Conservation (phyloP, 306 rosid genomes). For the Pterocarpus santalinus region DNA sequence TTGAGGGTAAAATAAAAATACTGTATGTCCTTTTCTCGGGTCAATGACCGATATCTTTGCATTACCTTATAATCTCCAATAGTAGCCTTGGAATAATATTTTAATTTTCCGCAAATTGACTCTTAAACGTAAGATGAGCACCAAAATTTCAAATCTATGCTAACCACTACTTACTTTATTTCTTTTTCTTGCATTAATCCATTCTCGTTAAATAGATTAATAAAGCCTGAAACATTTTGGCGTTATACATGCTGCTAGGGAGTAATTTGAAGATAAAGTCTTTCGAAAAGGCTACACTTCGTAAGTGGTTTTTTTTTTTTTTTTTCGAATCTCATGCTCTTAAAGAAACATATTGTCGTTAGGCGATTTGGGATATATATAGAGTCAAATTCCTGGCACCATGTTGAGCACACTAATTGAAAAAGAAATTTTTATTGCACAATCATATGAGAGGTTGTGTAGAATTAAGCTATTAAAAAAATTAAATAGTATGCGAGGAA, state of each 20-base stretch:
- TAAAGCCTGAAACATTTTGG: neutral
- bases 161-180: slow-evolving; percentile 28
- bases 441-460: too few species aligned
- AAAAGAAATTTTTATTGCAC: too few species aligned
- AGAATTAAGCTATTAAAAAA: too few species aligned
- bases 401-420: too few species aligned
- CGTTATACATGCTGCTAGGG: neutral
- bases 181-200: neutral
- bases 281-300: slow-evolving; percentile 17
- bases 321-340: too few species aligned
- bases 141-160: neutral
- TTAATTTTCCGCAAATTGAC: slow-evolving; percentile 25
- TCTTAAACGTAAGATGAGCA: neutral
- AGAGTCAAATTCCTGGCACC: too few species aligned
- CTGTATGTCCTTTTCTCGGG: too few species aligned
- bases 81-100: neutral
- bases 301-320: neutral
- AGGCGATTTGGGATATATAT: too few species aligned
- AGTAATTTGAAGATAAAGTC: neutral
- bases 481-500: too few species aligned
- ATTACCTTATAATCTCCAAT: neutral
- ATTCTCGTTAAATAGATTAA: neutral
- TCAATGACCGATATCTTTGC: too few species aligned
- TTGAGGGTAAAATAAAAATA: neutral
- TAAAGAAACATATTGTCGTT: too few species aligned